These are phyloP conservation scores for Hibiscus tridactylites DNA, from an alignment of 345 rosid genomes.

Conservation along the genomic window DNA sequence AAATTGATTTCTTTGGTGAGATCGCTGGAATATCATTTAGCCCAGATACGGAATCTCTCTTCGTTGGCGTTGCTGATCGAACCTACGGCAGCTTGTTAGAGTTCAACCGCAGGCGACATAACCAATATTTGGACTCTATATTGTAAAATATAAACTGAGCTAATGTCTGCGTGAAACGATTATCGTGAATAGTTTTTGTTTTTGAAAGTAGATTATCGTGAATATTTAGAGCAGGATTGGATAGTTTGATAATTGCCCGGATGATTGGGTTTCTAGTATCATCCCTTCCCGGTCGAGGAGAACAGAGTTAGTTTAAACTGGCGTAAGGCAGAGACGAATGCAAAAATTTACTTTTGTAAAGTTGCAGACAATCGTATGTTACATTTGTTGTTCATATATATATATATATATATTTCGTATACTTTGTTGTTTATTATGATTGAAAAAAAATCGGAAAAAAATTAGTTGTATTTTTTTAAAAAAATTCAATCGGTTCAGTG, in stretches of 20 bases:
- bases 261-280: neutral
- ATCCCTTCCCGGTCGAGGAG: neutral
- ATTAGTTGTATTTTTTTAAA: too few species aligned
- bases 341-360: neutral
- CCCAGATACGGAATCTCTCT: slow-evolving; percentile 74
- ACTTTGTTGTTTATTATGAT: too few species aligned
- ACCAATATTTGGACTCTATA: slow-evolving; percentile 40
- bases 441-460: too few species aligned
- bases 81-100: slow-evolving; percentile 85
- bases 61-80: slow-evolving; percentile 78
- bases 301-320: neutral
- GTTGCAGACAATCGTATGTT: neutral
- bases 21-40: slow-evolving; percentile 87
- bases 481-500: too few species aligned
- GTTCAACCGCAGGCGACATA: slow-evolving; percentile 45
- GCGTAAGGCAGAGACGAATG: neutral
- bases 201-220: neutral
- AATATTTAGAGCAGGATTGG: neutral
- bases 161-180: neutral
- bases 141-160: slow-evolving; percentile 22
- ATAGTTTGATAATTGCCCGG: neutral
- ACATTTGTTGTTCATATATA: too few species aligned
- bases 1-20: slow-evolving; percentile 87
- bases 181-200: neutral
- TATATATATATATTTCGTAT: too few species aligned